Evolutionary conservation across 768 basidiomycete genomes (phyloP).

Genomic region (Tylopilus balloui): DNA sequence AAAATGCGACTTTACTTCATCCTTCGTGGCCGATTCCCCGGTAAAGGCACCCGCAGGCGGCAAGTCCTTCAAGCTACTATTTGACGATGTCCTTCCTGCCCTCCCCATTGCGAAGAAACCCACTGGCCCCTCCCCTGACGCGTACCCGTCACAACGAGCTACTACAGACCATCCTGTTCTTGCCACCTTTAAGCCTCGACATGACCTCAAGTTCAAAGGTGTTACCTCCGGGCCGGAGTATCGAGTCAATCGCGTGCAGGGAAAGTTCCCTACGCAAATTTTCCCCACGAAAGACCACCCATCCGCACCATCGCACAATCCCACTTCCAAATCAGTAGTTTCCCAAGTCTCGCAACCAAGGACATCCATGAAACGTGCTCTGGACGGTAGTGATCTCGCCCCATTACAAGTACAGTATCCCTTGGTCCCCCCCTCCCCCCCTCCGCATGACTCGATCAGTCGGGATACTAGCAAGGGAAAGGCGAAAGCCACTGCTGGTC

Average conservation of each 20-base stretch:
- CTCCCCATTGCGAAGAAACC: conserved; percentile 17
- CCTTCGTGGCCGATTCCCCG: conserved; percentile 69
- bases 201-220: conserved; percentile 2
- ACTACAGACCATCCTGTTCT: conserved; percentile 2
- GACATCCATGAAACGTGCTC: conserved; percentile 42
- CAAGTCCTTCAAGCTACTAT: conserved; percentile 64
- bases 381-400: conserved; percentile 31
- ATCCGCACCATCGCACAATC: background rate
- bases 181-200: background rate
- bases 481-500: conserved; percentile 29
- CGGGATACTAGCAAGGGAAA: conserved; percentile 39
- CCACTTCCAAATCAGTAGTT: no score
- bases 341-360: conserved; percentile 16
- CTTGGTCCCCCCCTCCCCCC: conserved; percentile 70
- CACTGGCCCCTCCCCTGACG: background rate
- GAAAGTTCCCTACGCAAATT: conserved; percentile 3
- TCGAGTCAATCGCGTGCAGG: conserved; percentile 2
- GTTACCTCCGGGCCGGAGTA: background rate
- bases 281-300: conserved; percentile 11
- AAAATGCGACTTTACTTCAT: conserved; percentile 32
- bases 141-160: background rate
- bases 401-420: conserved; percentile 20
- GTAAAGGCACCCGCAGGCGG: conserved; percentile 53
- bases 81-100: conserved; percentile 46
- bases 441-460: conserved; percentile 35